These are phyloP conservation scores for Eutypa lata DNA, from an alignment of 2,329 filamentous ascomycete genomes.

Conservation along the genomic window DNA sequence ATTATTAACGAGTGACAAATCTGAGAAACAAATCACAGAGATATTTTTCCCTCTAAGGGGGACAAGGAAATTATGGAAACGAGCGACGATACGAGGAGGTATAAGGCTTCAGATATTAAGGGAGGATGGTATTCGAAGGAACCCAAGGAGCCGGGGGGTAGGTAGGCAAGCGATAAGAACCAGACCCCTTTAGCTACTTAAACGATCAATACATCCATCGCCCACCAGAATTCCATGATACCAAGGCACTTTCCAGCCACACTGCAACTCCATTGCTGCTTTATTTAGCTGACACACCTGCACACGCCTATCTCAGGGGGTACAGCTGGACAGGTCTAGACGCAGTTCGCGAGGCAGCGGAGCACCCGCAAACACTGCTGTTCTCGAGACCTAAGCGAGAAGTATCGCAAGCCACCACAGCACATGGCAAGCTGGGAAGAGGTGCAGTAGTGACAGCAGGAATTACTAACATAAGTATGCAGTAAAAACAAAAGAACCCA, in stretches of 20 bases:
- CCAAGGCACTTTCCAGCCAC: not conserved
- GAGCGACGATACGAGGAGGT: not conserved
- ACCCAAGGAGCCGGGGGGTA: not conserved
- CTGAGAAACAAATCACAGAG: not conserved
- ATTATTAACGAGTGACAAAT: conserved; percentile 2
- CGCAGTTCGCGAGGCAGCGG: no score
- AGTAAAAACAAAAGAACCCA: no score
- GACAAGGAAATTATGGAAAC: not conserved
- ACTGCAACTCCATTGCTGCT: not conserved
- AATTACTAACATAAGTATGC: no score
- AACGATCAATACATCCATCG: not conserved
- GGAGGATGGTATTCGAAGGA: not conserved
- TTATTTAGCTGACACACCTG: not conserved
- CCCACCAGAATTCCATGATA: no score
- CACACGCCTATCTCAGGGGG: not conserved
- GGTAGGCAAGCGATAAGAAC: not conserved
- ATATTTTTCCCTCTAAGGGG: not conserved
- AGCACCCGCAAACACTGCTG: no score
- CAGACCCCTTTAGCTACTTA: not conserved
- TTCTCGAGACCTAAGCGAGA: not conserved
- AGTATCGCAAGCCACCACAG: not conserved
- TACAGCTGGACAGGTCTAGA: not conserved
- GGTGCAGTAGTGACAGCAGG: no score
- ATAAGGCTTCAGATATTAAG: not conserved
- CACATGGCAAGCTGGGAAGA: not conserved